These are phyloP conservation scores for Alternaria sp. DNA, from an alignment of 2,329 filamentous ascomycete species.

Conservation along the genomic window DNA sequence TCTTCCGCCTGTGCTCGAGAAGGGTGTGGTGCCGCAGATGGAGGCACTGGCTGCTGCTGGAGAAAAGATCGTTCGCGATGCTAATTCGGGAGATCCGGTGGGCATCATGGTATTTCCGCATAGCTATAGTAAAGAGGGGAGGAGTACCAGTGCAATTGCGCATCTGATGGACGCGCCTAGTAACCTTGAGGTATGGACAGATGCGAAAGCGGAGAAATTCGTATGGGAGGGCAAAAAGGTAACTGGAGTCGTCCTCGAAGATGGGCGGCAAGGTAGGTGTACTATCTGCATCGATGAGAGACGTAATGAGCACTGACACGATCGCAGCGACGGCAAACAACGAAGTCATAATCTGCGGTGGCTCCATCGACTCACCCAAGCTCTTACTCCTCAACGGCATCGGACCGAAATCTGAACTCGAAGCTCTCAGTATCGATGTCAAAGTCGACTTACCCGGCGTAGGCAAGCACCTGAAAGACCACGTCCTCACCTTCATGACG, in stretches of 20 bases:
- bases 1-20: constrained; percentile 62
- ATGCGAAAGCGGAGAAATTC: constrained; percentile 52
- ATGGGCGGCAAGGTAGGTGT: constrained; percentile 41
- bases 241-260: constrained; percentile 34
- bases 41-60: constrained; percentile 64
- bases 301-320: neutral
- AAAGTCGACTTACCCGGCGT: constrained; percentile 51
- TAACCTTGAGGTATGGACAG: constrained; percentile 62
- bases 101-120: constrained; percentile 37
- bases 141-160: constrained; percentile 43
- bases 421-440: constrained; percentile 51
- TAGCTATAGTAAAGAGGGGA: constrained; percentile 49
- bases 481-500: constrained; percentile 54
- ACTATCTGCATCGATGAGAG: neutral
- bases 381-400: constrained; percentile 59
- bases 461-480: constrained; percentile 56
- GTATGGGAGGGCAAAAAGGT: constrained; percentile 37
- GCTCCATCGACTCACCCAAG: constrained; percentile 44
- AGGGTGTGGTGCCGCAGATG: constrained; percentile 61
- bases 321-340: constrained; percentile 33
- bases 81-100: constrained; percentile 48
- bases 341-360: constrained; percentile 44
- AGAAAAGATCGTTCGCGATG: constrained; percentile 63
- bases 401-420: constrained; percentile 53
- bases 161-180: constrained; percentile 50